phyloP scores from a whole-genome alignment of 129 eudicot genomes.

The Kitagawia praeruptora region DNA sequence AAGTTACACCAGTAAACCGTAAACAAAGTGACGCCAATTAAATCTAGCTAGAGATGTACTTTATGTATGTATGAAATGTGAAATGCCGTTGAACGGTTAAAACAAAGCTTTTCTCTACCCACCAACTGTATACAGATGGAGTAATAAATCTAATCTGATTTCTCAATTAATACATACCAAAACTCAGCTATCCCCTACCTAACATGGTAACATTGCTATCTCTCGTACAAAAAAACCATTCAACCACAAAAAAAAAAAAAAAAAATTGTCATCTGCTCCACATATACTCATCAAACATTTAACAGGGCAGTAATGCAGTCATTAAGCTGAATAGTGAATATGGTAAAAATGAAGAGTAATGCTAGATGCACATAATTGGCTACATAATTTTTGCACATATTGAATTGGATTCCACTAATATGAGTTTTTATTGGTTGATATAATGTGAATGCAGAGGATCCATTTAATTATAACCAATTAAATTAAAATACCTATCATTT shows the following conservation, averaged over 20 bases:
- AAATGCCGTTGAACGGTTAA: background rate
- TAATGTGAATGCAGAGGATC: too few species aligned
- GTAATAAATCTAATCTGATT: background rate
- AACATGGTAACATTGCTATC: background rate
- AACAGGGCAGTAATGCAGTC: background rate
- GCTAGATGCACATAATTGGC: too few species aligned
- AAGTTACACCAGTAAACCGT: background rate
- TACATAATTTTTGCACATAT: too few species aligned
- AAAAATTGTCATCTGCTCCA: background rate
- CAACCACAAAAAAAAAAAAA: background rate
- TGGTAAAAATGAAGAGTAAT: background rate
- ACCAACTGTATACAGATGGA: background rate
- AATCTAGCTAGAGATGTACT: background rate
- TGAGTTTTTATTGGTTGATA: too few species aligned
- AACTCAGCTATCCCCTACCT: background rate
- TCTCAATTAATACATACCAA: background rate
- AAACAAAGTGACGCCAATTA: background rate
- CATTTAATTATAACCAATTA: too few species aligned
- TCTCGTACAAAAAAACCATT: background rate
- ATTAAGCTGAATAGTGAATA: background rate
- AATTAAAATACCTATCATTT: too few species aligned
- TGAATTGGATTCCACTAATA: too few species aligned
- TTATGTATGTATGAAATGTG: background rate
- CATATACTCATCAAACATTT: background rate
- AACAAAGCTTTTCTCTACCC: background rate